phyloP scores from a whole-genome alignment of 163 green algal species.

The Coccomyxa subellipsoidea region DNA sequence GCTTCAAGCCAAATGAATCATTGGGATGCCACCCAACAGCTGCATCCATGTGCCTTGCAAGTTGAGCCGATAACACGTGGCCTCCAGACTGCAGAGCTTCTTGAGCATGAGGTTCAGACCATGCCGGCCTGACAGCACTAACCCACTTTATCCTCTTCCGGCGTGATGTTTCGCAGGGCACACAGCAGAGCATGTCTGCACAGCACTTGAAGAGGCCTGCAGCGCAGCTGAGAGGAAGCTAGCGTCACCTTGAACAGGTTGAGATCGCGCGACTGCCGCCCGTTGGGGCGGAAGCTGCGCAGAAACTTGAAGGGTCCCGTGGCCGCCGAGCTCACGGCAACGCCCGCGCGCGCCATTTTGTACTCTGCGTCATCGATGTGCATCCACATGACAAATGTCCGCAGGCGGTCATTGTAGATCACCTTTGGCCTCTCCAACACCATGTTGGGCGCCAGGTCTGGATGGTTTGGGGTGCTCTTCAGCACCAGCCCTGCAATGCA shows the following conservation, averaged over 20 bases:
- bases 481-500: constrained; percentile 32
- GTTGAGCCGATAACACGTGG: too few species aligned
- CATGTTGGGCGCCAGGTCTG: constrained; percentile 29
- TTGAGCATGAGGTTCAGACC: too few species aligned
- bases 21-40: too few species aligned
- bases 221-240: not conserved
- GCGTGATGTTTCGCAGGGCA: too few species aligned
- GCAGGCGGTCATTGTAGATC: constrained; percentile 5
- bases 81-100: too few species aligned
- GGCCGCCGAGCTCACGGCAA: constrained; percentile 23
- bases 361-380: constrained; percentile 50
- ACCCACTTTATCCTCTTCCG: too few species aligned
- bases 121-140: too few species aligned
- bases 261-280: constrained; percentile 37
- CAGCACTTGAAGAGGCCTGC: too few species aligned
- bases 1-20: too few species aligned
- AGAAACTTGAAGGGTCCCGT: constrained; percentile 41
- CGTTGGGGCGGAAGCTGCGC: constrained; percentile 36
- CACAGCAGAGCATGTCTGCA: too few species aligned
- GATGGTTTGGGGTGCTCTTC: constrained; percentile 6
- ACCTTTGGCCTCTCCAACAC: constrained; percentile 51
- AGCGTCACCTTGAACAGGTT: constrained; percentile 41
- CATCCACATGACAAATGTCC: constrained; percentile 49
- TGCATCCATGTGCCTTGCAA: too few species aligned
- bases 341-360: constrained; percentile 26